Base-by-base conservation (phyloP, 805 yeast species). In the Candida tammaniensis region DNA sequence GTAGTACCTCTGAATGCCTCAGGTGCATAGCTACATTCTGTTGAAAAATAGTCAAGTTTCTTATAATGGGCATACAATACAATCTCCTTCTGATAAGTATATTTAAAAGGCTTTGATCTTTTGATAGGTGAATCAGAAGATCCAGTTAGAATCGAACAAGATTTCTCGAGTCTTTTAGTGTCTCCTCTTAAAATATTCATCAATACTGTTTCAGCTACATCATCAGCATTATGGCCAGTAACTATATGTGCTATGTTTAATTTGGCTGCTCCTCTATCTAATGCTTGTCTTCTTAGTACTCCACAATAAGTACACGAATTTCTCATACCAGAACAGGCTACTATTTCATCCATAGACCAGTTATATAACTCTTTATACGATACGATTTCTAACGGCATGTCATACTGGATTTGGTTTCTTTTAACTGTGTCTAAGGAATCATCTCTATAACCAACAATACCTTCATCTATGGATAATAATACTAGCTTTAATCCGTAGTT, bases 271-370 rank as follows among this genome's bases (percentile, higher is more conserved):
- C 98, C 99, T 47, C 99, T 71, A 57, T 93, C 99, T 30, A 93
- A 63, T 0, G 98, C 97, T 61, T 93, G 99, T 47, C 99, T 74
- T 60, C 99, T 72, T 37, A 93, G 77, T 5, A 93, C 98, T 31
- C 99, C 99, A 67, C 99, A 93, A 54, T 93, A 93, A 0, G 99
- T 93, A 61, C 99, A 93, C 54, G 95, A 86, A 47, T 87, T 87
- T 55, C 95, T 72, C 23, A 86, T 82, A 5, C 98, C 98, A 1
- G 96, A 93, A 55, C 93, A 86, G 1, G 89, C 80, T 1, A 93
- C 99, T 33, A 93, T 87, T 51, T 87, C 94, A 65, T 93, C 99
- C 99, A 93, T 93, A 9, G 95, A 86, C 99, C 99, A 93, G 51
- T 89, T 81, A 56, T 93, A 93, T 10, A 93, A 67, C 19, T 89